phyloP scores from a whole-genome alignment of 306 rosid genomes.

The Corylus americana region DNA sequence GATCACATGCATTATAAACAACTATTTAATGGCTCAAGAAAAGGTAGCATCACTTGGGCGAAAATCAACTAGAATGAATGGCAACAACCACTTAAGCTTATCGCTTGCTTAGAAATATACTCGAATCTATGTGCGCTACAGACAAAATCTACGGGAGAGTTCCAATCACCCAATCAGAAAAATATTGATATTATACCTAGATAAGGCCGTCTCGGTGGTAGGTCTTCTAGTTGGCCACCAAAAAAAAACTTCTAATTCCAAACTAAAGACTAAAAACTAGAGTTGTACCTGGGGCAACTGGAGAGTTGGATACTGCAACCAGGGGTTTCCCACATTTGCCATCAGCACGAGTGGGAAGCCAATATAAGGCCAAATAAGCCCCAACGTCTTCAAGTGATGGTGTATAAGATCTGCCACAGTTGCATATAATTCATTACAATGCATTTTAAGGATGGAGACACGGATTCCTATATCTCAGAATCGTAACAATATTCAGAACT shows the following conservation, averaged over 20 bases:
- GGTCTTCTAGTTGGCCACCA: neutral
- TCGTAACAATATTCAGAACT: conserved; percentile 39
- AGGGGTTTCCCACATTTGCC: conserved; percentile 72
- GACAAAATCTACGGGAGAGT: neutral
- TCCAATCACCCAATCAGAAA: conserved; percentile 19
- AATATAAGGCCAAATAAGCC: conserved; percentile 71
- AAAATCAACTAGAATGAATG: neutral
- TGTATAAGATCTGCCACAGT: conserved; percentile 60
- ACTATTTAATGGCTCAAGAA: neutral
- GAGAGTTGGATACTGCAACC: conserved; percentile 60
- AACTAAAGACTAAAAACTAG: conserved; percentile 3
- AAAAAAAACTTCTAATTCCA: conserved; percentile 7
- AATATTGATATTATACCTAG: conserved; percentile 14
- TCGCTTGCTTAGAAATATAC: conserved; percentile 3
- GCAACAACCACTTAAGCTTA: conserved; percentile 16
- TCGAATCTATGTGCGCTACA: conserved; percentile 4
- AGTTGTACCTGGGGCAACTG: conserved; percentile 73
- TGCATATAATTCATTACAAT: conserved; percentile 20
- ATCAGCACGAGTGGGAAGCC: conserved; percentile 89
- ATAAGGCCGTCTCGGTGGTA: conserved; percentile 11
- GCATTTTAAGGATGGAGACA: conserved; percentile 21
- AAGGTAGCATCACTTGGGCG: neutral
- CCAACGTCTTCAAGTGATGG: conserved; percentile 85
- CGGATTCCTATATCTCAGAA: conserved; percentile 25
- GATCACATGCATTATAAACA: neutral